Base-by-base conservation (phyloP, 495 filamentous ascomycete species). In the Lasiosphaeria hispida region DNA sequence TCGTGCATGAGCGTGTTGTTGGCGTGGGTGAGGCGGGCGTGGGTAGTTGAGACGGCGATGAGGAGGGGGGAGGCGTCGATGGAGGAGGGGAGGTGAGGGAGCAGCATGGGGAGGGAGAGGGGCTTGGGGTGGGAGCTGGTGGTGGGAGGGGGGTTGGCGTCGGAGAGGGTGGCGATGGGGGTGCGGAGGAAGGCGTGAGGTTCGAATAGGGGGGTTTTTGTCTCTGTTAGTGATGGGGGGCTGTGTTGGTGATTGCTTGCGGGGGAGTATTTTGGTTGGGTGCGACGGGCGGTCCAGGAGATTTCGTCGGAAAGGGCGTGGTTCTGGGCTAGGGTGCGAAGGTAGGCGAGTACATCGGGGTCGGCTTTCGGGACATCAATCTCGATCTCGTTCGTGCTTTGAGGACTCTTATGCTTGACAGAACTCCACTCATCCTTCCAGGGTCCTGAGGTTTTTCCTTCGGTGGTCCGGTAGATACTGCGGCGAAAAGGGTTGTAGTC, bases 31-130 rank as follows among this genome's bases (percentile, higher is more conserved):
- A 87, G 67, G 13, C 83, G 72, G 11, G 73, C 69, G 34, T 80
- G 67, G n/a, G 76, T 80, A 1, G 84, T 86, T 0, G 82, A 79
- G 11, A 83, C 77, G 42, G 81, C 84, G 59, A 87, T 84, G 45
- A 84, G 72, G 41, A 87, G 72, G 52, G 76, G 65, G 5, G 82
- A 83, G 7, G 78, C 82, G 61, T 83, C 77, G 38, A 63, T 14
- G 35, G 36, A 34, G 30, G 41, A 17, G 13, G 33, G 41, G 13
- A 23, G 39, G 23, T 19, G 33, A 7, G 37, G 36, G 35, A 13
- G 51, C 0, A 23, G 13, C 38, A 44, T n/a, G 51, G 51, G 39
- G 11, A 54, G 13, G 13, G n/a, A 4, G 2, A 42, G 14, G 18
- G 8, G 6, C 8, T 17, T 11, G 38, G 19, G 7, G 35, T 40